A percentile compares a stretch with the other conserved stretches of the same genome.
Conservation (phyloP, 805 yeast genomes). For the Cyberlindnera mrakii region DNA sequence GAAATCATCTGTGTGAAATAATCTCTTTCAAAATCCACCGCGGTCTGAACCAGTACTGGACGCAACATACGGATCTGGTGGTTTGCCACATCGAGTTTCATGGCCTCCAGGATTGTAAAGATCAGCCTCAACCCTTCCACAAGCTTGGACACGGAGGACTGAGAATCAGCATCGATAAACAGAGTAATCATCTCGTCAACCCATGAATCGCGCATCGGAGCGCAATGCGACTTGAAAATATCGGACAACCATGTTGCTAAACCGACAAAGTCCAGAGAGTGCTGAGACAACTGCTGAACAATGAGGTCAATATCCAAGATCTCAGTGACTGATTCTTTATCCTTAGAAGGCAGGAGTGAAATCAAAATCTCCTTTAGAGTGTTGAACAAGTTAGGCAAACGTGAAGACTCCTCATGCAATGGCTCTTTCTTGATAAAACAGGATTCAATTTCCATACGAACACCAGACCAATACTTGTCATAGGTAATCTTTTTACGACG, state of each 20-base stretch:
- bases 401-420: constrained; percentile 7
- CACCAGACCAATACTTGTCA: constrained; percentile 79
- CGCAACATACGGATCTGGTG: constrained; percentile 84
- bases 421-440: constrained; percentile 15
- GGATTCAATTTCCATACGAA: constrained; percentile 59
- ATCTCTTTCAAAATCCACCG: constrained; percentile 83
- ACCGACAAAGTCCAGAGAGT: constrained; percentile 66
- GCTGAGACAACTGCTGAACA: constrained; percentile 66
- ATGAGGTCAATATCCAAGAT: constrained; percentile 72
- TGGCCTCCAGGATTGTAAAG: constrained; percentile 82
- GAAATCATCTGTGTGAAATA: constrained; percentile 70
- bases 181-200: constrained; percentile 70
- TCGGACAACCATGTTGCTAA: constrained; percentile 70
- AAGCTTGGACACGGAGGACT: constrained; percentile 34
- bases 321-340: constrained; percentile 58
- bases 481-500: constrained; percentile 67
- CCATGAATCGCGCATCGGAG: constrained; percentile 92
- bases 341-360: constrained; percentile 72
- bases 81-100: constrained; percentile 93
- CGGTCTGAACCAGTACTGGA: constrained; percentile 79
- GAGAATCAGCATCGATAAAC: constrained; percentile 31
- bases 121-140: constrained; percentile 74
- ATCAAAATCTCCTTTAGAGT: constrained; percentile 75
- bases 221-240: constrained; percentile 83
- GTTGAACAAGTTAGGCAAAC: constrained; percentile 62